These are phyloP conservation scores for Coemansia sp. DNA, from an alignment of 192 early-diverging fungal species.

Conservation along the genomic window DNA sequence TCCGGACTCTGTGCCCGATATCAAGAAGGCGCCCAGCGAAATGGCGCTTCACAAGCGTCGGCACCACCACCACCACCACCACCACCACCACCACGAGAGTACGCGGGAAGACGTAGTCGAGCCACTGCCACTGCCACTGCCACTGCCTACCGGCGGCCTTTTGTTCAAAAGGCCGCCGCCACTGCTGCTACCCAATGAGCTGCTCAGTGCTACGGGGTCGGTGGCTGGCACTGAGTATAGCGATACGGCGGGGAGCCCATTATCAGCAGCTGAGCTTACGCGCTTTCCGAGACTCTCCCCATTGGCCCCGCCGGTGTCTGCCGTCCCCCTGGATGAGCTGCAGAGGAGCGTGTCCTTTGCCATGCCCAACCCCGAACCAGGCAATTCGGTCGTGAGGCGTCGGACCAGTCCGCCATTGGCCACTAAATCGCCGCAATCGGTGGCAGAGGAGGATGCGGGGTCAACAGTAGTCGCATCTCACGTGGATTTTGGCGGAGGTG, in stretches of 20 bases:
- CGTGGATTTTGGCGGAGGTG: too few relatives aligned
- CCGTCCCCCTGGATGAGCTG: constrained; percentile 7
- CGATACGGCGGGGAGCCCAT: not conserved
- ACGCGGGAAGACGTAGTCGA: not conserved
- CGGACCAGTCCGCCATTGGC: not conserved
- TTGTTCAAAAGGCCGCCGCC: not conserved
- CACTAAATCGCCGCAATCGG: not conserved
- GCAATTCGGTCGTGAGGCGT: not conserved
- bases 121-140: constrained; percentile 15
- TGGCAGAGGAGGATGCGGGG: constrained; percentile 5
- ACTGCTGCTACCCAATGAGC: not conserved
- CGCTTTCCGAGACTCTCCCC: constrained; percentile 8
- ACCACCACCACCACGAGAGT: too few relatives aligned
- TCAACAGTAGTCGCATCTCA: constrained; percentile 13
- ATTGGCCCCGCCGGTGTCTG: constrained; percentile 15
- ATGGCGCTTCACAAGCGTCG: not conserved
- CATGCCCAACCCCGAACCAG: not conserved
- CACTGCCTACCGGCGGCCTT: constrained; percentile 27
- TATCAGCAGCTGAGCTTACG: not conserved
- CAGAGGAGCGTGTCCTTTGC: not conserved
- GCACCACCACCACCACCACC: too few relatives aligned
- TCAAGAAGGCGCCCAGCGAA: not conserved
- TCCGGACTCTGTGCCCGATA: not conserved
- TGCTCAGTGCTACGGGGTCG: not conserved
- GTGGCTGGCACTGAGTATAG: constrained; percentile 6